Percentiles rank a stretch among this genome's conserved stretches.
Evolutionary conservation across 345 rosid genomes (phyloP).

Genomic region (Salix purpurea): DNA sequence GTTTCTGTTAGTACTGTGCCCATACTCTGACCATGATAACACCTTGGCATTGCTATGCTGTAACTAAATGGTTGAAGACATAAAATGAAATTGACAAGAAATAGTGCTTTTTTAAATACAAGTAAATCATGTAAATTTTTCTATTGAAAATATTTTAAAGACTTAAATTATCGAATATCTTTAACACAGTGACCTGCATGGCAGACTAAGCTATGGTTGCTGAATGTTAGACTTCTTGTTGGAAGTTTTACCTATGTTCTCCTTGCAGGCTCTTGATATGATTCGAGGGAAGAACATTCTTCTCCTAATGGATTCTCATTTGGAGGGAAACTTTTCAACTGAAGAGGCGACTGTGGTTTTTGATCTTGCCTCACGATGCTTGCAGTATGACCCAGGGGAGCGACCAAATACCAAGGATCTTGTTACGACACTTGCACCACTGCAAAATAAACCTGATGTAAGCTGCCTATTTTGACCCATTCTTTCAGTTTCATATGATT

Average conservation of each 20-base stretch:
- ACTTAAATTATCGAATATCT: neutral
- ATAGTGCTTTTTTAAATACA: neutral
- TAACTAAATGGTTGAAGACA: neutral
- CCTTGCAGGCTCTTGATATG: conserved; percentile 78
- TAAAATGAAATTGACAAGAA: neutral
- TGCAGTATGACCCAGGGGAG: conserved; percentile 72
- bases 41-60: neutral
- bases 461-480: conserved; percentile 14
- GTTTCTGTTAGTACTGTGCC: neutral
- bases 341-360: conserved; percentile 79
- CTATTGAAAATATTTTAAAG: neutral
- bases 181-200: neutral
- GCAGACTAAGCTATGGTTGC: neutral
- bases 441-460: conserved; percentile 66
- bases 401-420: conserved; percentile 65
- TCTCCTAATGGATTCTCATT: conserved; percentile 74
- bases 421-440: conserved; percentile 56
- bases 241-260: conserved; percentile 8
- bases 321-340: conserved; percentile 72
- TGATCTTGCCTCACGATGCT: conserved; percentile 74
- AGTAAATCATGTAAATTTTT: neutral
- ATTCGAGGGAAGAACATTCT: conserved; percentile 61
- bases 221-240: conserved; percentile 2
- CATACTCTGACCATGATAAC: neutral
- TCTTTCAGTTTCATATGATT: neutral